Evolutionary conservation across 164 flowering plant species (phyloP), one percentile per base, ranked within the genome.

Genomic region (Vitis riparia): DNA sequence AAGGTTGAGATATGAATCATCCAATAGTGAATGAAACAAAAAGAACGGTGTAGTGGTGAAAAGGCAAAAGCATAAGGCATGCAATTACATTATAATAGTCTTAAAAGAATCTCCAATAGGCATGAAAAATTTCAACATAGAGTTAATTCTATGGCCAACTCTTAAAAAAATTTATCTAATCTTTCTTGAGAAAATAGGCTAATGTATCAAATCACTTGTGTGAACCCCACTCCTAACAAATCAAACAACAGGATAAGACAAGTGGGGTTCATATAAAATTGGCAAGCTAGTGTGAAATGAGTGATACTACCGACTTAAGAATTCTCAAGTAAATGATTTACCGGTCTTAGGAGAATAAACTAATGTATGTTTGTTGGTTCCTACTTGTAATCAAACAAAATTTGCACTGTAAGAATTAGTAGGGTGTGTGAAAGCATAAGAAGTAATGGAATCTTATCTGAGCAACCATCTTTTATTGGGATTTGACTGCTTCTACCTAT

Each of bases 221-320:
- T 53, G 17, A n/a, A 53, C 56, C 56, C 56, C 14, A 53, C 56
- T 53, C 56, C n/a, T 53, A 53, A 4, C 14, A 13, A n/a, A 53
- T 53, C 14, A 12, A n/a, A 19, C 23, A 63, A 63, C 23, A 63
- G 15, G 19, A 66, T 66, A 29, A 15, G 60, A 37, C 59, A 37
- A 66, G 15, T 15, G 27, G 50, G n/a, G 10, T 52, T 65, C 47
- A 27, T 47, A 60, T 49, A 8, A 55, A 67, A 60, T 47, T 61
- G 17, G 62, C 49, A 47, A 62, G 52, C 60, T 23, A 55, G 66
- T 73, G 76, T 73, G 76, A 73, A 68, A 71, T 14, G 56, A 74
- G 50, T 30, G 68, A 68, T 74, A 53, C 72, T 14, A 51, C 13
- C 9, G 7, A 23, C 44, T 51, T 13, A 13, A 65, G 0, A 8